These are phyloP conservation scores for Cyberlindnera mrakii DNA, from an alignment of 805 yeast species.

Conservation along the genomic window DNA sequence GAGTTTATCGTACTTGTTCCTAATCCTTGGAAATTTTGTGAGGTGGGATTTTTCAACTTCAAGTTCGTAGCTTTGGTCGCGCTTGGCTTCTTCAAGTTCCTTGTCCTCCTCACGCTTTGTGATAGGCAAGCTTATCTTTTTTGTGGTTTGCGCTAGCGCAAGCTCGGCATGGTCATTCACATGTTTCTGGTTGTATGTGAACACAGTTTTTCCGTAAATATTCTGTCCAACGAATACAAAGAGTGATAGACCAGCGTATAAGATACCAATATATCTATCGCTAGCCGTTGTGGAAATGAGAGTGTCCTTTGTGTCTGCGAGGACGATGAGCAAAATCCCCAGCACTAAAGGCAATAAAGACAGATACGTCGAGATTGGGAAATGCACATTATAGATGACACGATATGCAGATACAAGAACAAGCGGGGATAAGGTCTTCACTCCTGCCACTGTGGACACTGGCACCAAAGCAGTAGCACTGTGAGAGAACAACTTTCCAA, in stretches of 20 bases:
- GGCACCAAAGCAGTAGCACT: constrained; percentile 62
- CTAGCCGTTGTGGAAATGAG: constrained; percentile 33
- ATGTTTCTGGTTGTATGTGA: constrained; percentile 39
- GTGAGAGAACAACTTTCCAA: constrained; percentile 57
- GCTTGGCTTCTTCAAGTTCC: constrained; percentile 5
- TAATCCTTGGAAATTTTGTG: constrained; percentile 13
- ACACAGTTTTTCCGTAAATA: constrained; percentile 77
- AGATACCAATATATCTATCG: constrained; percentile 54
- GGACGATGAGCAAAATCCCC: constrained; percentile 42
- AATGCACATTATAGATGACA: constrained; percentile 39
- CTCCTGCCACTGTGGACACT: constrained; percentile 63
- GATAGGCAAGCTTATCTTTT: constrained; percentile 1
- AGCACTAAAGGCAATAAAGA: constrained; percentile 45
- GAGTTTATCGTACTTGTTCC: constrained; percentile 65
- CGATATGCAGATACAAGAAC: constrained; percentile 54
- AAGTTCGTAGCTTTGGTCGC: constrained; percentile 9
- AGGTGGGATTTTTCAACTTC: constrained; percentile 10
- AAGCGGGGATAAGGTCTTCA: constrained; percentile 63
- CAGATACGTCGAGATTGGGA: constrained; percentile 44
- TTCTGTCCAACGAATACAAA: constrained; percentile 79
- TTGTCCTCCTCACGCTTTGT: constrained; percentile 7
- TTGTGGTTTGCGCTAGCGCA: constrained; percentile 9
- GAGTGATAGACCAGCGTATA: constrained; percentile 62
- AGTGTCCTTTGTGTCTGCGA: constrained; percentile 26
- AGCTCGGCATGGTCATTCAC: constrained; percentile 21